A percentile compares a stretch with the other conserved stretches of the same genome.
phyloP scores from a whole-genome alignment of 768 basidiomycete species.

The Lentinula detonsa region DNA sequence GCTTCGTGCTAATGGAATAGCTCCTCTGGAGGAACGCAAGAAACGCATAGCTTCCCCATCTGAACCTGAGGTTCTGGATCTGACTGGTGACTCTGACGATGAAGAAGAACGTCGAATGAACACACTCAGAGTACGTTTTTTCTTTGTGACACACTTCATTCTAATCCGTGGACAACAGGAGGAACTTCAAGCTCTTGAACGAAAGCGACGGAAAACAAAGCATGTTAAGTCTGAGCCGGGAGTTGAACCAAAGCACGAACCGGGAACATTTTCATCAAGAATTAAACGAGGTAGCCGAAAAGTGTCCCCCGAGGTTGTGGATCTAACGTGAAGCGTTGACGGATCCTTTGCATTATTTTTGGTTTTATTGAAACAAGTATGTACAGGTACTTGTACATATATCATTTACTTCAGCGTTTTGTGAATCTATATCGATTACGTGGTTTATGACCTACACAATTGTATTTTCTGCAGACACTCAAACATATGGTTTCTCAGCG shows the following conservation, averaged over 20 bases:
- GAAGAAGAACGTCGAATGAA: background rate
- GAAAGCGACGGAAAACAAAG: background rate
- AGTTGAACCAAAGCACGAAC: background rate
- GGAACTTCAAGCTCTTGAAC: background rate
- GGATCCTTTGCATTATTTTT: no score
- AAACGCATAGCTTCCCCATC: background rate
- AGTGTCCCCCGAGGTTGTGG: background rate
- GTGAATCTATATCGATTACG: no score
- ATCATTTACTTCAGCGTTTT: no score
- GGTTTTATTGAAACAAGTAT: no score
- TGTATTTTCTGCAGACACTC: background rate
- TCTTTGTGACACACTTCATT: background rate
- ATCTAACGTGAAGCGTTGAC: background rate
- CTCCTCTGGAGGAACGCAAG: background rate
- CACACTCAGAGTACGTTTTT: background rate
- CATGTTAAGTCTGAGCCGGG: background rate
- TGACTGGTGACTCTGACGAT: background rate
- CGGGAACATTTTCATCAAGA: background rate
- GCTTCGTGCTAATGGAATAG: background rate
- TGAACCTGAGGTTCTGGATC: background rate
- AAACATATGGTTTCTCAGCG: background rate
- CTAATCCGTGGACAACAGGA: background rate
- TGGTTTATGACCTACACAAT: no score
- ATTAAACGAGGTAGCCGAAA: background rate
- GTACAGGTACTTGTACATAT: no score